Conservation (phyloP, 768 basidiomycete species). For the Phaeolepiota aurea region DNA sequence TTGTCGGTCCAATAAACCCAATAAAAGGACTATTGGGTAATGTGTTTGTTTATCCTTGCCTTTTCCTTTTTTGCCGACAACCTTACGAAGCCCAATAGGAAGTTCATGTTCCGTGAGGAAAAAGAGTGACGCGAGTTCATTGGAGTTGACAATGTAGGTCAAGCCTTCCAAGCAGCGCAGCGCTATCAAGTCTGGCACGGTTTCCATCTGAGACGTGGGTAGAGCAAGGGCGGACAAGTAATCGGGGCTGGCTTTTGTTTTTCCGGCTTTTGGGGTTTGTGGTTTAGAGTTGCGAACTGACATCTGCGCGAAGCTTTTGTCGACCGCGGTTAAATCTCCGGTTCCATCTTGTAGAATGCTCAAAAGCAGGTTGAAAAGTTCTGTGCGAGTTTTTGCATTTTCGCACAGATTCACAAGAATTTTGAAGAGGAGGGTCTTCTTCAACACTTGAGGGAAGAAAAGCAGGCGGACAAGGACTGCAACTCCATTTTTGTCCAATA, state of each 20-base stretch:
- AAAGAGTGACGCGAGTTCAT: slow-evolving; percentile 80
- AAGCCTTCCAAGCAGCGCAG: slow-evolving; percentile 92
- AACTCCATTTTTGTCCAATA: slow-evolving; percentile 85
- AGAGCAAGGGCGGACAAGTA: slow-evolving; percentile 39
- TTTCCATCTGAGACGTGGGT: slow-evolving; percentile 57
- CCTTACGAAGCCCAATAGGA: slow-evolving; percentile 64
- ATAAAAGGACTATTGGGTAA: slow-evolving; percentile 84
- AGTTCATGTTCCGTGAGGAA: slow-evolving; percentile 96
- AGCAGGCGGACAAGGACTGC: slow-evolving; percentile 86
- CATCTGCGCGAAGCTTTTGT: slow-evolving; percentile 91
- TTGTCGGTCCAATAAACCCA: slow-evolving; percentile 83
- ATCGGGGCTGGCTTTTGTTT: slow-evolving; percentile 58
- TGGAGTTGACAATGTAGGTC: slow-evolving; percentile 77
- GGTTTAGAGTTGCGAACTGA: slow-evolving; percentile 54
- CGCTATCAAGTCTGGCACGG: slow-evolving; percentile 86
- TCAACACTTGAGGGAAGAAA: slow-evolving; percentile 91
- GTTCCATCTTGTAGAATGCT: slow-evolving; percentile 92
- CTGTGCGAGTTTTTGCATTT: slow-evolving; percentile 83
- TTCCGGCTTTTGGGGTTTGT: slow-evolving; percentile 51
- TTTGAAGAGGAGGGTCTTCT: slow-evolving; percentile 79
- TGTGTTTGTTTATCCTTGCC: slow-evolving; percentile 91
- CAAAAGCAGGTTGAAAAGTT: slow-evolving; percentile 91
- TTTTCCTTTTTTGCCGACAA: slow-evolving; percentile 79
- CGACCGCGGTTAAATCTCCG: slow-evolving; percentile 84
- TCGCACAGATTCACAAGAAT: slow-evolving; percentile 94